Base-by-base conservation (phyloP, 768 basidiomycete species). In the Psilocybe sp. region DNA sequence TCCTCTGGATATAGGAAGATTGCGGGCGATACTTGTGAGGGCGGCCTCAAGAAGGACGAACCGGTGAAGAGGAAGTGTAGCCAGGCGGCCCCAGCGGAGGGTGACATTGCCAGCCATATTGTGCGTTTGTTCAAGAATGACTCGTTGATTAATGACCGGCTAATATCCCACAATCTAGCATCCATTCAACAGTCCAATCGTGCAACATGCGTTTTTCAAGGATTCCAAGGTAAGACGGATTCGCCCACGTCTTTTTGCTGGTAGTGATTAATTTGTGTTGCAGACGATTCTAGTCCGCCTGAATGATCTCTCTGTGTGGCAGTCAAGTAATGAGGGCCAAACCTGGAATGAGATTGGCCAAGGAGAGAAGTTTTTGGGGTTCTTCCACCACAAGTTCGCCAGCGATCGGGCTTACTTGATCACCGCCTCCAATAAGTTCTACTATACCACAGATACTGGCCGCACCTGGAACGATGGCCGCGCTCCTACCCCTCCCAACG, bases 241-340 rank as follows among this genome's bases (percentile, higher is more conserved):
- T 47, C 36, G 15, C 39, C 31, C 13, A 5, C 16, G 20, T 40
- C 13, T n/a, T 2, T n/a, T 4, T 18, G 47, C 16, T n/a, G 47
- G 11, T 11, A 33, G 38, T 45, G 35, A 61, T 38, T 54, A n/a
- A 41, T 35, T 18, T 19, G 40, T 37, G 47, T 53, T 46, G 9
- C 34, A 91, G 80, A 94, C 93, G 0, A 79, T 98, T 48, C 80
- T 99, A 31, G 83, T 91, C 36, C 85, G 90, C 5, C 77, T 97
- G 3, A 64, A 65, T 1, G 93, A 98, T 60, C 67, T 82, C 53
- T 77, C 80, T 0, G 75, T 98, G 47, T 98, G 92, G 92, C 94
- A 98, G 71, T 97, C 93, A 1, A 83, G 82, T 59, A 98, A 94
- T 63, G 95, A 99, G 67, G 97, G 96, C 1, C 93, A 92, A 67